Conservation (phyloP, 208 protist genomes). For the Jaenimonas drosophilae region DNA sequence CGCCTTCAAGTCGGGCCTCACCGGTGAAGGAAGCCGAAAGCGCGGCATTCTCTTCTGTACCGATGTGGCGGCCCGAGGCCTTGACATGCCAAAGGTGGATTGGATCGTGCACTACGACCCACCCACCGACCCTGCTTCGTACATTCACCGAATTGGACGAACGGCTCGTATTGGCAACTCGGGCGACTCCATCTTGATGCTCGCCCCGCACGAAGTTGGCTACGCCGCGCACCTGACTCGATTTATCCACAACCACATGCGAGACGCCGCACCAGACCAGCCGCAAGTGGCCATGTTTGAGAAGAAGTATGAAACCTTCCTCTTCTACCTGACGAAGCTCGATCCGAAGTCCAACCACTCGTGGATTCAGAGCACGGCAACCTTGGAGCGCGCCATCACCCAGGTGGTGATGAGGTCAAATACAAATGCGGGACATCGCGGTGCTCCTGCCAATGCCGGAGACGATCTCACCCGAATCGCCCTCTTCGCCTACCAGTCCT, state of each 20-base stretch:
- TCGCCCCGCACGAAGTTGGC: constrained; percentile 81
- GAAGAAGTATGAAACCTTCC: constrained; percentile 51
- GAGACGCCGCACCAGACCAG: constrained; percentile 91
- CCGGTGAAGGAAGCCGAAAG: constrained; percentile 3
- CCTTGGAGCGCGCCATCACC: constrained; percentile 90
- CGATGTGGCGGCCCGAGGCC: constrained; percentile 89
- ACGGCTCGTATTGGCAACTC: constrained; percentile 93
- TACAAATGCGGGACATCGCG: constrained; percentile 11
- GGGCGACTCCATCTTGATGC: constrained; percentile 90
- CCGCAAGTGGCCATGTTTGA: constrained; percentile 71
- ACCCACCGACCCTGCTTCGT: constrained; percentile 89
- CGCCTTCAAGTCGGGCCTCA: constrained; percentile 58
- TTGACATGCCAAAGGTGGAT: constrained; percentile 93
- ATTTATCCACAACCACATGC: constrained; percentile 60
- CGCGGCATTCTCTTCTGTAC: constrained; percentile 93
- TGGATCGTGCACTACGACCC: constrained; percentile 98
- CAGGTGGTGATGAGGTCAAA: constrained; percentile 54
- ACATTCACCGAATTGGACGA: constrained; percentile 94
- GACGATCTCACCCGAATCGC: constrained; percentile 83
- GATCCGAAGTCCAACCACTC: constrained; percentile 92
- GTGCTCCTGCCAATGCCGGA: constrained; percentile 3
- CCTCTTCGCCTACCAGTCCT: constrained; percentile 96
- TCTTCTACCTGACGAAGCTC: constrained; percentile 93
- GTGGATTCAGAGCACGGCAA: constrained; percentile 90
- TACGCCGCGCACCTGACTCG: constrained; percentile 85